phyloP scores from a whole-genome alignment of 805 yeast genomes.

The Wickerhamiella kurtzmanii region DNA sequence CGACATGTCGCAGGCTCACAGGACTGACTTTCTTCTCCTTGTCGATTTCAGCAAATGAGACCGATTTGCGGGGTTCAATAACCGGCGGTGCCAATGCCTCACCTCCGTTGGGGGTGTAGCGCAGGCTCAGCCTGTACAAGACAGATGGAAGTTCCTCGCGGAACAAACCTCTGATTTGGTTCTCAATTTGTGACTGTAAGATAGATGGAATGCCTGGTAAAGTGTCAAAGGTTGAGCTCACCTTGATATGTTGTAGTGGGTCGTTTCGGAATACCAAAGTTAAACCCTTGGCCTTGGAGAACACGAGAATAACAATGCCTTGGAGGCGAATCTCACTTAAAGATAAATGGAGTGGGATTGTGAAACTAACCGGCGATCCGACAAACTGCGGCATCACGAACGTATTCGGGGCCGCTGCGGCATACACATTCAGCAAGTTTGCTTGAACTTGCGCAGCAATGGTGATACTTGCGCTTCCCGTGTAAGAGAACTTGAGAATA shows the following conservation, averaged over 20 bases:
- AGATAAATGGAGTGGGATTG: constrained; percentile 65
- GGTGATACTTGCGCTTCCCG: constrained; percentile 64
- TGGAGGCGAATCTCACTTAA: constrained; percentile 57
- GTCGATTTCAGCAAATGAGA: constrained; percentile 38
- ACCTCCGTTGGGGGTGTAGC: constrained; percentile 37
- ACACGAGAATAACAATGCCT: constrained; percentile 77
- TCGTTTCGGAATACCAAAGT: constrained; percentile 82
- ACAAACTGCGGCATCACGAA: constrained; percentile 58
- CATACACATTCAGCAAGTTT: constrained; percentile 60
- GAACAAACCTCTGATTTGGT: constrained; percentile 64
- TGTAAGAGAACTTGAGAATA: constrained; percentile 61
- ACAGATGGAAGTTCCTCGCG: constrained; percentile 75
- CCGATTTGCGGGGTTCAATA: constrained; percentile 5
- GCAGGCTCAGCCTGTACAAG: constrained; percentile 59
- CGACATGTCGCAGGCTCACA: constrained; percentile 51
- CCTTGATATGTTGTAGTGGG: constrained; percentile 71
- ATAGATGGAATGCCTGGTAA: constrained; percentile 74
- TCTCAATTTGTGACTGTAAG: constrained; percentile 69
- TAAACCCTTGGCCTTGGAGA: constrained; percentile 66
- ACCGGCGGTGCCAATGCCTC: constrained; percentile 4
- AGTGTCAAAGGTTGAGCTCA: constrained; percentile 74
- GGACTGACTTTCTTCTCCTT: constrained; percentile 54
- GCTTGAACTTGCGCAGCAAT: constrained; percentile 74
- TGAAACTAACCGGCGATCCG: constrained; percentile 52
- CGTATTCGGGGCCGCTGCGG: constrained; percentile 27